Evolutionary conservation across 2,329 filamentous ascomycete genomes (phyloP), one percentile per base, ranked within the genome.

Genomic region (Mariannaea elegans): DNA sequence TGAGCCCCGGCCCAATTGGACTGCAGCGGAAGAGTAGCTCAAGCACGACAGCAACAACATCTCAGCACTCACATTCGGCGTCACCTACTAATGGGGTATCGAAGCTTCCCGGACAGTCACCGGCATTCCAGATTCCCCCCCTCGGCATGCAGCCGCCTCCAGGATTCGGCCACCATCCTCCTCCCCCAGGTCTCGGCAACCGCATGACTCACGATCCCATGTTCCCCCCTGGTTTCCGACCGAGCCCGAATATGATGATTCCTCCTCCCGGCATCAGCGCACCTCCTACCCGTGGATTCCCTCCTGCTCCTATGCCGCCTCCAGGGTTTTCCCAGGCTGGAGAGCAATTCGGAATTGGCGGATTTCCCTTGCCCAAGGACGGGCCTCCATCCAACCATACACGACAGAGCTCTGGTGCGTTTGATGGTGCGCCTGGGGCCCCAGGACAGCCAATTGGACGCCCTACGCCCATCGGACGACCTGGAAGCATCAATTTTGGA

Each of bases 391-490:
- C 81, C 47, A 75, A 85, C 5, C 93, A 97, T 76, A 90, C 90
- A 8, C 85, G 93, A 62, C 92, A 96, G 67, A 84, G 87, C 10
- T 97, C 93, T 6, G 82, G 82, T 12, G 89, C 89, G 12, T 87
- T 89, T 62, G 90, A 94, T 8, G 80, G 81, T n/a, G 66, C 75
- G 4, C 72, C 78, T 7, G 76, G 78, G 23, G 76, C 81, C 10
- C 81, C 86, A 53, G 82, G 89, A 31, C 89, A 93, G 32, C 32
- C 32, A 14, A 36, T 95, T 1, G 89, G 89, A 14, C 97, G 93
- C 73, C 32, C 32, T n/a, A 36, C 10, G 7, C 32, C 32, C 12
- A 14, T 85, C 45, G 84, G 84, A 13, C 87, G 93, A 31, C 94
- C 95, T 1, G 89, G 89, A n/a, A 97, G 93, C 73, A 87, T 86